Base-by-base conservation (phyloP, 768 basidiomycete species). In the Tricholoma bakamatsutake region DNA sequence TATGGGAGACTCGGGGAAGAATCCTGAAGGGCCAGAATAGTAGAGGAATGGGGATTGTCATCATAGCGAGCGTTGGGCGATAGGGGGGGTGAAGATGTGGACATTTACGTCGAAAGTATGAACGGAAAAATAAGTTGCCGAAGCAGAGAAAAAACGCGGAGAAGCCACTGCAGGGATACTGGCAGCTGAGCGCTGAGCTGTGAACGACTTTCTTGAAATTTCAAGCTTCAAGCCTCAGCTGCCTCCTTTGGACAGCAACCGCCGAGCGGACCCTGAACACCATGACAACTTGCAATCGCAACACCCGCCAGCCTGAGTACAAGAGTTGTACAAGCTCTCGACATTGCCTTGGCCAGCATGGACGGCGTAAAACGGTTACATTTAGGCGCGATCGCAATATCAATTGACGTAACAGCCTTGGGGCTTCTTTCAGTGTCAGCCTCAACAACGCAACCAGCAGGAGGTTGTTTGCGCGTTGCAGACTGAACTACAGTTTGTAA, bases 11-110 rank as follows among this genome's bases (percentile, higher is more conserved):
- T 24, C 33, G 60, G 56, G 27, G 62, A 56, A 21, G 60, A 57
- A 13, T 57, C 60, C 18, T 59, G 62, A 37, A 21, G 37, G 42
- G 46, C 47, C 28, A 57, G 55, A n/a, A 56, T 40, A 12, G 58
- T 7, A 15, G 58, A 28, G 34, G 50, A 37, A 17, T 35, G 46
- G 37, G 55, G 56, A 13, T 61, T 59, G 39, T 66, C 61, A 52
- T 60, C 59, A 33, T 67, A 66, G 56, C 62, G 65, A 50, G 64
- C 52, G 57, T 64, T 59, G 15, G 62, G 57, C 31, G 64, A 64
- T 57, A 59, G 54, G 54, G 63, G 58, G 40, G 63, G 62, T 28
- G 60, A 56, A 27, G 52, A 48, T 30, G 49, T 33, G 45, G 61
- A 58, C 63, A 64, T 64, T 9, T 35, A 55, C 15, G 34, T 39